phyloP scores from a whole-genome alignment of 768 basidiomycete genomes.

The Leucogyrophana mollusca region DNA sequence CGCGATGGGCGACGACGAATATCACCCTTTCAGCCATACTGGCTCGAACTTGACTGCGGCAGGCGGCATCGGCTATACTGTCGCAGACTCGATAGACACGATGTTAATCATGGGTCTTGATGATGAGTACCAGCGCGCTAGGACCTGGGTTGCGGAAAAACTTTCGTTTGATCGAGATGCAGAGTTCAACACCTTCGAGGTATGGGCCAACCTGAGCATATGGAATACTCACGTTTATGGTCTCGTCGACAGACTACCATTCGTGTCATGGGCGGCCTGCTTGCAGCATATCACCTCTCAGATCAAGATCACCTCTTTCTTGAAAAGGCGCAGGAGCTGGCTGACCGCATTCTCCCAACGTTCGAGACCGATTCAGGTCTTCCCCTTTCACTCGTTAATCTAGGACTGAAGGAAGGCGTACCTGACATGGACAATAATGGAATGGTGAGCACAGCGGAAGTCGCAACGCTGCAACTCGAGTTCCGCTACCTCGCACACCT shows the following conservation, averaged over 20 bases:
- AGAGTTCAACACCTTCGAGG: slow-evolving; percentile 89
- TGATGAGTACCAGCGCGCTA: slow-evolving; percentile 75
- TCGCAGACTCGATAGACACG: slow-evolving; percentile 86
- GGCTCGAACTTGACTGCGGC: slow-evolving; percentile 79
- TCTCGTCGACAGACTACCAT: slow-evolving; percentile 72
- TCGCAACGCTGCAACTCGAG: slow-evolving; percentile 87
- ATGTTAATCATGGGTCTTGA: slow-evolving; percentile 83
- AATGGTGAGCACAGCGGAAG: slow-evolving; percentile 79
- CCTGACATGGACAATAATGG: slow-evolving; percentile 58
- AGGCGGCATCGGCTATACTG: slow-evolving; percentile 86
- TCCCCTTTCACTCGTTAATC: slow-evolving; percentile 78
- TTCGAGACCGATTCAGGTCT: slow-evolving; percentile 84
- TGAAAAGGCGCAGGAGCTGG: slow-evolving; percentile 77
- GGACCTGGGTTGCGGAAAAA: slow-evolving; percentile 70
- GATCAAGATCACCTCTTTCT: slow-evolving; percentile 67
- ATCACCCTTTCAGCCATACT: slow-evolving; percentile 73
- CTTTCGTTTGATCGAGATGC: slow-evolving; percentile 78
- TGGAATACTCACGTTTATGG: slow-evolving; percentile 5
- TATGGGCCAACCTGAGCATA: slow-evolving; percentile 30
- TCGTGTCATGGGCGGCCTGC: slow-evolving; percentile 84
- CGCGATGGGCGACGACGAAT: slow-evolving; percentile 92
- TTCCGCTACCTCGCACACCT: slow-evolving; percentile 83
- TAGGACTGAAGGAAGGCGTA: slow-evolving; percentile 58
- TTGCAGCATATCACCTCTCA: slow-evolving; percentile 83
- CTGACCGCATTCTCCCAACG: slow-evolving; percentile 76